These are phyloP conservation scores for Carallia pectinifolia DNA, from an alignment of 345 rosid genomes.

Conservation along the genomic window DNA sequence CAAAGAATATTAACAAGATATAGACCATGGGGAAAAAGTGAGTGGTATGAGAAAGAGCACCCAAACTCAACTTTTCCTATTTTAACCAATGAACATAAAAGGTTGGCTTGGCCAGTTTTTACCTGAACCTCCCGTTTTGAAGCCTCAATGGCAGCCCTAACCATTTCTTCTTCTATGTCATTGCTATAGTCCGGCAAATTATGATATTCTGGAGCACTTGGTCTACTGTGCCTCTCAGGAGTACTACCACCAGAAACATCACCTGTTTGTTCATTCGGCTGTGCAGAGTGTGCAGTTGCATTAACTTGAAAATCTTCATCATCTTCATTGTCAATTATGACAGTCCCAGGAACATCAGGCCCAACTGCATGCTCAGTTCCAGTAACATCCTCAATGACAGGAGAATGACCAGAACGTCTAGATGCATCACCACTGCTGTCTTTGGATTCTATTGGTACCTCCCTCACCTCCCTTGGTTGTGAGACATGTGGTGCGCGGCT, in stretches of 20 bases:
- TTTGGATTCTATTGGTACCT: conserved; percentile 81
- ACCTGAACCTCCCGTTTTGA: conserved; percentile 75
- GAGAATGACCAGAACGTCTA: conserved; percentile 50
- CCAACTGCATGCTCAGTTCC: conserved; percentile 49
- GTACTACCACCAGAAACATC: conserved; percentile 23
- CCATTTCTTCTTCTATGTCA: conserved; percentile 98
- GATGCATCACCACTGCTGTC: conserved; percentile 50
- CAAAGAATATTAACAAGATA: not conserved
- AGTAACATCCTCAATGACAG: conserved; percentile 72
- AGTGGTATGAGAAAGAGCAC: not conserved
- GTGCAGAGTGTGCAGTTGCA: conserved; percentile 28
- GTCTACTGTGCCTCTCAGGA: conserved; percentile 27
- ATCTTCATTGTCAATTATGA: conserved; percentile 54
- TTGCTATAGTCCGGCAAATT: conserved; percentile 49
- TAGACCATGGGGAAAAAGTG: not conserved
- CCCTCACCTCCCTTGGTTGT: conserved; percentile 83
- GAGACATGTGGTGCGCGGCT: conserved; percentile 55
- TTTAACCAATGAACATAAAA: conserved; percentile 3
- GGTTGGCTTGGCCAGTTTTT: conserved; percentile 20
- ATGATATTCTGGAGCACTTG: conserved; percentile 46
- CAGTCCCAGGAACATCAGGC: conserved; percentile 50
- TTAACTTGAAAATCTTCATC: conserved; percentile 48
- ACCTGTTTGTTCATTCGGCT: conserved; percentile 17
- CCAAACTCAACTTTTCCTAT: not conserved
- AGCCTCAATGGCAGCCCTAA: conserved; percentile 98